Evolutionary conservation across 108 stramenopile species (phyloP), one percentile per base, ranked within the genome.

Genomic region (Cyclotella sp.): DNA sequence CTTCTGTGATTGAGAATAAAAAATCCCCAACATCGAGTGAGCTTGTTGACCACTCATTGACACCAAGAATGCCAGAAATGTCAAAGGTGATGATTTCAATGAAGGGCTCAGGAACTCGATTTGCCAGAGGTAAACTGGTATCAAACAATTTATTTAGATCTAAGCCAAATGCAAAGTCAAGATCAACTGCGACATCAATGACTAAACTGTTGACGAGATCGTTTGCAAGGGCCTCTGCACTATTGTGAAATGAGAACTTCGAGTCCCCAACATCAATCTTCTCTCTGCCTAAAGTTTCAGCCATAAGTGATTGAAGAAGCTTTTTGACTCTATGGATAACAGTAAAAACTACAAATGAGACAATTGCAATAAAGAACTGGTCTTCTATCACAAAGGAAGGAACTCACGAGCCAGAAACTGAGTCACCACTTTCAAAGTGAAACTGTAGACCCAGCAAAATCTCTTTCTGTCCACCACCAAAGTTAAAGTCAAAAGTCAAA

Each of bases 401-500:
- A 29, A 59, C 58, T 9, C 30, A 59, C 58, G 27, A 26, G 16
- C 30, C 16, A 15, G 58, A 29, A 8, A 59, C 9, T 26, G 58
- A 28, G 43, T 45, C 58, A 59, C 58, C 70, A 0, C 65, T 60
- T 40, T 77, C 60, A 49, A 58, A 77, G 34, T 62, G 19, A 30
- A 77, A 77, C 15, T 57, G 45, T 30, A 70, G 34, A 30, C 61
- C 60, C 29, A 77, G 45, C 24, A 77, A 21, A 14, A 77, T n/a
- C 11, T 77, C 68, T 70, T 77, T 77, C 34, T 64, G 26, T 12
- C 76, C 76, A 15, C 34, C 67, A 29, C 76, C 76, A 59, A 77
- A 77, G 55, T 77, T 70, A 47, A 77, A 69, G 62, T 77, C 68
- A 65, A 77, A 68, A 30, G 54, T 52, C 24, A 77, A 28, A 13